phyloP scores from a whole-genome alignment of 805 yeast genomes.

The Jamesozyma hellenica region DNA sequence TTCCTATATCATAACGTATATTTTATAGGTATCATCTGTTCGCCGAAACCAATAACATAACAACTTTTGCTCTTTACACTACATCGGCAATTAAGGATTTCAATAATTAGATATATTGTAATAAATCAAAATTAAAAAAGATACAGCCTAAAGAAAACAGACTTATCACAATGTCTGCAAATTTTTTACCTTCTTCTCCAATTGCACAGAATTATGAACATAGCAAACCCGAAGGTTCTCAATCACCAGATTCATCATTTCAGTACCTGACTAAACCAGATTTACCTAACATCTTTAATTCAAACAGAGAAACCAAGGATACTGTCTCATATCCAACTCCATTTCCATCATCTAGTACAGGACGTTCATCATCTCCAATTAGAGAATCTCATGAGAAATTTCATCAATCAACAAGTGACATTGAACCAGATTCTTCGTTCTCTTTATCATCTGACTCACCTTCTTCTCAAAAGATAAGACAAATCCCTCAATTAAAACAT shows the following conservation, averaged over 20 bases:
- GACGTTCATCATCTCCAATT: constrained; percentile 33
- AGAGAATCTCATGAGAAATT: constrained; percentile 5
- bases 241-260: constrained; percentile 2
- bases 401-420: background rate
- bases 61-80: too few species aligned
- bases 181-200: constrained; percentile 4
- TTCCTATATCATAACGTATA: too few species aligned
- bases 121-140: too few species aligned
- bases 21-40: too few species aligned
- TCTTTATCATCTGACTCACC: background rate
- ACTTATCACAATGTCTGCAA: constrained; percentile 1
- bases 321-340: constrained; percentile 51
- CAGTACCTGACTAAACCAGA: background rate
- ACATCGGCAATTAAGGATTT: too few species aligned
- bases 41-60: too few species aligned
- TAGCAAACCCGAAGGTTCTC: background rate
- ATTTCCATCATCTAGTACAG: constrained; percentile 52
- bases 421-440: constrained; percentile 2
- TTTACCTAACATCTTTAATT: background rate
- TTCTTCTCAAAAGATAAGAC: background rate
- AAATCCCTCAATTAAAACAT: background rate
- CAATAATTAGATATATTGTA: too few species aligned
- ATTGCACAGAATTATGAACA: background rate
- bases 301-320: background rate
- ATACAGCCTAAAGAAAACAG: too few species aligned